These are phyloP conservation scores for Hyparrhenia diplandra DNA, from an alignment of 176 grass and related monocot species.

Conservation along the genomic window DNA sequence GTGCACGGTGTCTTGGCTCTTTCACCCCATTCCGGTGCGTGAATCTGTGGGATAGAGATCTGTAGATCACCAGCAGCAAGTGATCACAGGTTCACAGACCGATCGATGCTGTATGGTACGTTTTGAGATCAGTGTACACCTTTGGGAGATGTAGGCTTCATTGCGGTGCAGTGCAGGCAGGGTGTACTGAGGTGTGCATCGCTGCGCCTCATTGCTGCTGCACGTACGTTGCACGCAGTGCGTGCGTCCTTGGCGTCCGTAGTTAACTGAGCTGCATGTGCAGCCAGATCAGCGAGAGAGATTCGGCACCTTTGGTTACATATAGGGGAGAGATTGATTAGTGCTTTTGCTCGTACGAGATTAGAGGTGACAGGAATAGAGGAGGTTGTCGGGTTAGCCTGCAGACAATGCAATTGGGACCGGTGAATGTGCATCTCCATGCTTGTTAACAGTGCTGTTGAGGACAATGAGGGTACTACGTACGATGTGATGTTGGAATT, in stretches of 20 bases:
- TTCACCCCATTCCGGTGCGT: background rate
- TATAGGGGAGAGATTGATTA: background rate
- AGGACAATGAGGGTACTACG: background rate
- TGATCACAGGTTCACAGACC: background rate
- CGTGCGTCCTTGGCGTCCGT: conserved; percentile 13
- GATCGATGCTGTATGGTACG: background rate
- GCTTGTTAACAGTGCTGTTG: background rate
- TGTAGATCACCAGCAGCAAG: too few species aligned
- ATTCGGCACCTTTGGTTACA: conserved; percentile 4
- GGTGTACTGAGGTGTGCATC: conserved; percentile 10
- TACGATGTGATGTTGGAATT: background rate
- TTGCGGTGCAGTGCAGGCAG: conserved; percentile 24
- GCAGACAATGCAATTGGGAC: conserved; percentile 26
- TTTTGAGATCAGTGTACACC: background rate
- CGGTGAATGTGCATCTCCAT: conserved; percentile 22
- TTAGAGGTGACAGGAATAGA: background rate
- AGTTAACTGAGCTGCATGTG: background rate
- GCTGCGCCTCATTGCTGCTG: conserved; percentile 16
- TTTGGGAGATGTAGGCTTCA: conserved; percentile 15
- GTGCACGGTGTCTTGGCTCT: conserved; percentile 10
- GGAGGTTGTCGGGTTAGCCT: conserved; percentile 19
- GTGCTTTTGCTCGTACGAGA: background rate
- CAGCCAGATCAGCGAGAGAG: background rate
- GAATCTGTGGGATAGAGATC: background rate
- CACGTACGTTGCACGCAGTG: conserved; percentile 29